Evolutionary conservation across 2,329 filamentous ascomycete genomes (phyloP), one percentile per base, ranked within the genome.

Genomic region (Aspergillus latus): DNA sequence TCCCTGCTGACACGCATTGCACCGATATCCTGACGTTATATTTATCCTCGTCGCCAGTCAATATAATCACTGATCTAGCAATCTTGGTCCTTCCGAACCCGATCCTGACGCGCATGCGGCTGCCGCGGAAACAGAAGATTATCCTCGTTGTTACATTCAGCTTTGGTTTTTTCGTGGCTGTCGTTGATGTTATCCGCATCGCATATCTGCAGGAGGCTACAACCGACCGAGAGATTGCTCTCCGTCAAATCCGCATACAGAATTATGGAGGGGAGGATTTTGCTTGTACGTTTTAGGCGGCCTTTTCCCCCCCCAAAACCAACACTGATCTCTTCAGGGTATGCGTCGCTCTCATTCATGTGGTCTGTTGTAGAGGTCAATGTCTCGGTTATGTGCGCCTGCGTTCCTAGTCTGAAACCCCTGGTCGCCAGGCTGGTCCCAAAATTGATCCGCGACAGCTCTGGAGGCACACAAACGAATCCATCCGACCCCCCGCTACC

Each of bases 281-380:
- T 58, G 80, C 80, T 37, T 85, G 81, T 75, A 68, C n/a, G 70
- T 49, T 15, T 21, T n/a, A 7, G 9, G 7, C 26, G 29, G 26
- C 8, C 8, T 3, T 28, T 56, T 15, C 7, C 30, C 11, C 21
- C 21, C 21, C 21, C 21, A 21, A 10, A 37, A 21, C 16, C 13
- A 45, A 28, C 28, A 32, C 43, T 52, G 40, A 49, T 37, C 16
- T 57, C 9, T 16, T 8, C 85, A 53, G 90, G 85, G 86, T 92
- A 93, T 68, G 89, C 90, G 0, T 90, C 90, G 0, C 76, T 92
- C 4, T 90, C 90, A 0, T 88, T 95, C 68, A 93, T 96, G 89
- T 97, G 92, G 93, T 93, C 89, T 13, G 89, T 88, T 11, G 86
- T 97, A 52, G 92, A 97, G 72, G 91, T 96, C 67, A 94, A 96